Percentiles rank a stretch among this genome's conserved stretches.
These are phyloP conservation scores for Adansonia gregorii DNA, from an alignment of 441 rosid genomes.

Conservation along the genomic window DNA sequence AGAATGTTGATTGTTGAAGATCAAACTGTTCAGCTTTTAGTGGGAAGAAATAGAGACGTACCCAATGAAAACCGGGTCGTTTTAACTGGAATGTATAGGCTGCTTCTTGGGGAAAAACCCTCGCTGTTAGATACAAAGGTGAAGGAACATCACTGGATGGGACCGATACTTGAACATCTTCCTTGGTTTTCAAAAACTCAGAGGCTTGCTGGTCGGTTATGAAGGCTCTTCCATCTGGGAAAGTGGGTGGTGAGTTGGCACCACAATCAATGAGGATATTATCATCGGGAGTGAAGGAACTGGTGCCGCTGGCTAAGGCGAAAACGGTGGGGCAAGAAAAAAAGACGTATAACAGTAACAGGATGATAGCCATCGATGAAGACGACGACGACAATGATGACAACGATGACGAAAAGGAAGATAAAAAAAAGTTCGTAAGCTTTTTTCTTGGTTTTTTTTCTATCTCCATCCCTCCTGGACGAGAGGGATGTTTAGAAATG, in stretches of 20 bases:
- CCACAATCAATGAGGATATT: slow-evolving; percentile 72
- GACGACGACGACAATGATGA: slow-evolving; percentile 17
- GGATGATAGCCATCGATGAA: slow-evolving; percentile 48
- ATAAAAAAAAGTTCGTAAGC: slow-evolving; percentile 37
- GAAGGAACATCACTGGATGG: slow-evolving; percentile 55
- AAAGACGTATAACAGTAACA: slow-evolving; percentile 38
- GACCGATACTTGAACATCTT: slow-evolving; percentile 52
- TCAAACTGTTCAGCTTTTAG: slow-evolving; percentile 48
- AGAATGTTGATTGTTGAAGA: slow-evolving; percentile 56
- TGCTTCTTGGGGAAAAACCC: slow-evolving; percentile 65
- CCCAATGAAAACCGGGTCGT: slow-evolving; percentile 75
- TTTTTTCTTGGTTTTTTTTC: slow-evolving; percentile 43
- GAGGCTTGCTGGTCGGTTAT: slow-evolving; percentile 61
- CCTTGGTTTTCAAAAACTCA: slow-evolving; percentile 52
- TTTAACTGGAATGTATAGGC: slow-evolving; percentile 55
- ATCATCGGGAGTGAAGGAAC: slow-evolving; percentile 55
- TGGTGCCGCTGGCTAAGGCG: not conserved
- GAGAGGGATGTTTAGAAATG: slow-evolving; percentile 38
- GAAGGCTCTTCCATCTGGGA: slow-evolving; percentile 71
- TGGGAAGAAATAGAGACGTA: slow-evolving; percentile 72
- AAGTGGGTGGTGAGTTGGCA: slow-evolving; percentile 41
- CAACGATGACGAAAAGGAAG: slow-evolving; percentile 34
- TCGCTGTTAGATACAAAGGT: slow-evolving; percentile 64
- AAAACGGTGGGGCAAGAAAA: slow-evolving; percentile 27
- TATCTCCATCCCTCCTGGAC: slow-evolving; percentile 88